These are phyloP conservation scores for Purpureocillium lavendulum DNA, from an alignment of 2,329 filamentous ascomycete species.

Conservation along the genomic window DNA sequence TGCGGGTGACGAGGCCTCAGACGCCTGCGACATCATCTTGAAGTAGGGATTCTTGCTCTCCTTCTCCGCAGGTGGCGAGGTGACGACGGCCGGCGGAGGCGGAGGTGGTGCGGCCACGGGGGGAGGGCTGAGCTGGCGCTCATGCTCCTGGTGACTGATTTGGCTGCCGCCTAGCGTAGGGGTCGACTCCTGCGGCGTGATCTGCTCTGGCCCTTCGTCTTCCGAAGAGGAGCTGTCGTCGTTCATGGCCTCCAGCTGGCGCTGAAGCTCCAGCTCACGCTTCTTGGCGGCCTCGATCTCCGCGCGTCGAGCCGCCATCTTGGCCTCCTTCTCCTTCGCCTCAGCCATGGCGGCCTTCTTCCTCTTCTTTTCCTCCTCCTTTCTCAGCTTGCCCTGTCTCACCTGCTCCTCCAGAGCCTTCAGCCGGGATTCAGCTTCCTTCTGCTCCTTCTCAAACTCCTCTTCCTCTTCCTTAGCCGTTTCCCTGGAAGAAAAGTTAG, in stretches of 20 bases:
- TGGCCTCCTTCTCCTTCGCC: constrained; percentile 79
- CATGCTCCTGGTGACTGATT: constrained; percentile 44
- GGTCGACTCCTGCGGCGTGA: constrained; percentile 53
- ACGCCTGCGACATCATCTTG: constrained; percentile 71
- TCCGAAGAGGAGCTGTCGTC: constrained; percentile 70
- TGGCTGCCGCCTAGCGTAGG: constrained; percentile 45
- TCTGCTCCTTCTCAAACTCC: constrained; percentile 70
- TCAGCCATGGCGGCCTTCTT: constrained; percentile 84
- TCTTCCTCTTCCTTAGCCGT: constrained; percentile 69
- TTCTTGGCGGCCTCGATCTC: constrained; percentile 90
- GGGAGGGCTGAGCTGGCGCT: constrained; percentile 42
- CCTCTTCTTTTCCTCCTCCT: constrained; percentile 88
- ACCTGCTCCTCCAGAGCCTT: constrained; percentile 91
- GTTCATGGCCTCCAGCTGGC: constrained; percentile 69
- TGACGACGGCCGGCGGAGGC: constrained; percentile 41
- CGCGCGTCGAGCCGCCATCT: constrained; percentile 74
- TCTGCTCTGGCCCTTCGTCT: constrained; percentile 68
- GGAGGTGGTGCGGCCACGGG: constrained; percentile 41
- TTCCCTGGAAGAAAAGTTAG: constrained; percentile 42
- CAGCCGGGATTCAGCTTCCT: constrained; percentile 73
- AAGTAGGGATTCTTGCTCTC: constrained; percentile 95
- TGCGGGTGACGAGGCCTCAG: constrained; percentile 40
- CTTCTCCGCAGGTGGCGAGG: constrained; percentile 50
- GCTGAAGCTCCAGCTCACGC: constrained; percentile 80
- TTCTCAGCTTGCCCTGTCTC: constrained; percentile 85